phyloP scores from a whole-genome alignment of 495 filamentous ascomycete genomes.

The Daldinia grandis region DNA sequence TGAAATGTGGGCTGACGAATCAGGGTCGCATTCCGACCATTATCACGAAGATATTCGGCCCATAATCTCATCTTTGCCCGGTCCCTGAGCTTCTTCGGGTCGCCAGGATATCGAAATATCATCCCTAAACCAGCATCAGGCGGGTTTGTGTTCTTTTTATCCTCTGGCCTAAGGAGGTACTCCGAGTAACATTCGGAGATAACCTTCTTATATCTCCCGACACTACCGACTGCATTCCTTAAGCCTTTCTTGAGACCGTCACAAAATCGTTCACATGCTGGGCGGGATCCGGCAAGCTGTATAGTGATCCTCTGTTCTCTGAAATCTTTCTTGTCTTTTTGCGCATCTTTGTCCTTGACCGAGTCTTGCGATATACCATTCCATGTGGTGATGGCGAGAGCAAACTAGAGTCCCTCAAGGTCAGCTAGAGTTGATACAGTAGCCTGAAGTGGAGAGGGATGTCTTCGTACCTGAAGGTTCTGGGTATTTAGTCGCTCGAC shows the following conservation, averaged over 20 bases:
- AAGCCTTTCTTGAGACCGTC: constrained; percentile 91
- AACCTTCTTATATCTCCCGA: constrained; percentile 80
- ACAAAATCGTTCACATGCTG: constrained; percentile 92
- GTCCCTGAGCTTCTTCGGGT: constrained; percentile 94
- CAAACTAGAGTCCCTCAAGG: constrained; percentile 64
- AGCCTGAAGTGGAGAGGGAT: not conserved
- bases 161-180: constrained; percentile 75
- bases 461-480: constrained; percentile 67
- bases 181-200: constrained; percentile 90
- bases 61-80: constrained; percentile 96
- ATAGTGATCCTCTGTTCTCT: constrained; percentile 84
- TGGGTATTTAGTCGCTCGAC: constrained; percentile 93
- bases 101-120: constrained; percentile 93
- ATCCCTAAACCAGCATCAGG: constrained; percentile 94
- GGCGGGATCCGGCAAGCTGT: constrained; percentile 86
- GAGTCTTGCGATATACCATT: constrained; percentile 72
- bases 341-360: constrained; percentile 52
- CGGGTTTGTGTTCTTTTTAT: constrained; percentile 65
- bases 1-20: constrained; percentile 97
- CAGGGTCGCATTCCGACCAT: constrained; percentile 90
- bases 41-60: constrained; percentile 95
- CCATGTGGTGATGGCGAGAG: constrained; percentile 94
- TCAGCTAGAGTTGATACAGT: constrained; percentile 3
- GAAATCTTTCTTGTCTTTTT: constrained; percentile 60
- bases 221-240: constrained; percentile 82